These are phyloP conservation scores for Kodamaea hsintzibuensis DNA, from an alignment of 805 yeast genomes.

Conservation along the genomic window DNA sequence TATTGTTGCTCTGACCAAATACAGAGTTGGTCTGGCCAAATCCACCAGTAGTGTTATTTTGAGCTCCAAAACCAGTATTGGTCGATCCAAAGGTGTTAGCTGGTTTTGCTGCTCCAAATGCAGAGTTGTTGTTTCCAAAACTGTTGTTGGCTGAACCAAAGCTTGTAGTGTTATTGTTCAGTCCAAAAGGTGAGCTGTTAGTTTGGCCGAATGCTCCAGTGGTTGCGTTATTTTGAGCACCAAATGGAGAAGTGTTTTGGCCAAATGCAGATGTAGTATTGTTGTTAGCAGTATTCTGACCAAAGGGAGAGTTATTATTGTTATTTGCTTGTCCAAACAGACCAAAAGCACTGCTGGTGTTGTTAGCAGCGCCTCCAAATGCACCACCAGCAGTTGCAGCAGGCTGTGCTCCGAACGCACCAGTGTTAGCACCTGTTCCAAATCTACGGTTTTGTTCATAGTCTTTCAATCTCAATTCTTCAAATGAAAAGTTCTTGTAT, in stretches of 20 bases:
- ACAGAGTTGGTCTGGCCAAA: background rate
- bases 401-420: slow-evolving; percentile 27
- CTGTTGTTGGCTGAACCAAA: slow-evolving; percentile 22
- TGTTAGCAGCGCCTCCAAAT: slow-evolving; percentile 14
- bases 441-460: slow-evolving; percentile 70
- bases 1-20: slow-evolving; percentile 7
- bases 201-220: slow-evolving; percentile 29
- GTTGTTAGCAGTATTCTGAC: slow-evolving; percentile 15
- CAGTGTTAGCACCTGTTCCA: slow-evolving; percentile 42
- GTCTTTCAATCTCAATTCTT: slow-evolving; percentile 88
- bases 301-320: slow-evolving; percentile 28
- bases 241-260: slow-evolving; percentile 16
- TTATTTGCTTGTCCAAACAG: slow-evolving; percentile 14
- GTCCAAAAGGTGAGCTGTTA: slow-evolving; percentile 15
- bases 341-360: slow-evolving; percentile 27
- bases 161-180: slow-evolving; percentile 16
- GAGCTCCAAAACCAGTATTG: slow-evolving; percentile 20
- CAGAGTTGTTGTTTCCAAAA: slow-evolving; percentile 3
- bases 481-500: slow-evolving; percentile 76
- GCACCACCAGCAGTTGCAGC: slow-evolving; percentile 17
- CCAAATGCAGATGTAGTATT: slow-evolving; percentile 26
- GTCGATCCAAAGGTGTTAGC: slow-evolving; percentile 13
- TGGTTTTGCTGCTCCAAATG: background rate
- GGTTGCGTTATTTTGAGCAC: slow-evolving; percentile 12
- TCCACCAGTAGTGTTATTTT: slow-evolving; percentile 1